Conservation (phyloP, 345 rosid genomes). For the Populus pruinosa region DNA sequence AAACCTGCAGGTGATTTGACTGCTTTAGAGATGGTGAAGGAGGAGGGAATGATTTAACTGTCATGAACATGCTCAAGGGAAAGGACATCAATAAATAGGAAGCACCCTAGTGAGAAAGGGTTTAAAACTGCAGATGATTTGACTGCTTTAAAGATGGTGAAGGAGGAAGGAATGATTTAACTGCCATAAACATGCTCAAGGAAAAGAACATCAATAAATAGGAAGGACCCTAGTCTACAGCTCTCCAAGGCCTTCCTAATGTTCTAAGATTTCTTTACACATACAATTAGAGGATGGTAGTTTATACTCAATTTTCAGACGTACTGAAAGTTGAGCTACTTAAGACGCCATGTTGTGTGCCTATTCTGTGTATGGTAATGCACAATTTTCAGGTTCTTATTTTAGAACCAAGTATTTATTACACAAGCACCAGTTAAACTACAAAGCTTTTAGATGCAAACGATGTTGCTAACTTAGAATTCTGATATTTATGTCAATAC, state of each 20-base stretch:
- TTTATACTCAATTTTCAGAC: neutral
- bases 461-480: neutral
- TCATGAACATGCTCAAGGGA: neutral
- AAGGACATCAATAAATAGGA: neutral
- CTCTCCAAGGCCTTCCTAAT: neutral
- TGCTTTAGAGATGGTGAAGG: conserved; percentile 20
- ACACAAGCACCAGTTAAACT: neutral
- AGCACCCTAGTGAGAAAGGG: conserved; percentile 24
- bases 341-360: neutral
- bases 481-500: neutral
- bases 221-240: conserved; percentile 13
- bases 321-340: neutral
- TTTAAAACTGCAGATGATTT: conserved; percentile 17
- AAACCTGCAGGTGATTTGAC: conserved; percentile 15
- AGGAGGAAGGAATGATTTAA: conserved; percentile 7
- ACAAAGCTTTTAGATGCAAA: neutral
- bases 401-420: neutral
- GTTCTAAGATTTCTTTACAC: neutral
- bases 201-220: neutral
- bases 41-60: neutral
- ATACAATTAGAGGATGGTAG: neutral
- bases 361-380: too few species aligned
- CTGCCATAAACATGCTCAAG: neutral
- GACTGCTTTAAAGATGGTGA: conserved; percentile 16
- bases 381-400: neutral